Base-by-base conservation (phyloP, 192 early-diverging fungal species). In the Coemansia sp. region DNA sequence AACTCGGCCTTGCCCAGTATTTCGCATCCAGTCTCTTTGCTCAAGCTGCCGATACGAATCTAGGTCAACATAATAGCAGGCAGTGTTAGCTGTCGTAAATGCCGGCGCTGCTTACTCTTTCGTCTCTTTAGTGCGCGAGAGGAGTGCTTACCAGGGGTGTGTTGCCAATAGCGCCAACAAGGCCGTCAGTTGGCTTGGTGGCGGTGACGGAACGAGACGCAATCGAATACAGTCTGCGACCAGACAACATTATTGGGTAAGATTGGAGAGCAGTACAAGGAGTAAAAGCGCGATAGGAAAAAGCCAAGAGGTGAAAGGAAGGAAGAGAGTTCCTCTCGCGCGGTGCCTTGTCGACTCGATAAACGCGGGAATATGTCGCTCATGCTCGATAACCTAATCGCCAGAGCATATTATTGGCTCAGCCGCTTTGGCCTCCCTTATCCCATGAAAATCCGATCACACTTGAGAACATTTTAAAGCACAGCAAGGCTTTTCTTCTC, bases 1-100 rank as follows among this genome's bases (percentile, higher is more conserved):
- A 91, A 96, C 85, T 98, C 96, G 50, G 94, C 93, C 84, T 97
- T 98, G 64, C 88, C 94, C 46, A 91, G 83, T 62, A 98, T 94
- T 42, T 94, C 86, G 74, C 91, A 89, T 34, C 94, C 93, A 5
- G 90, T 92, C 66, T 92, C 89, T 43, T 88, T 71, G 73, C 89
- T 90, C 63, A 91, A 34, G 46, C 71, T 82, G 66, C 85, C 85
- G 61, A 94, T 81, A 18, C 88, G 88, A 60, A 93, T 88, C 89
- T 92, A 71, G 36, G 65, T 10, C 13, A 5, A 59, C 36, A 66
- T 2, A 23, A 3, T 51, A 36, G 21, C 20, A 6, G 24, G 24
- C 18, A 8, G 42, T 18, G 31, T 62, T 33, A 35, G 42, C 46
- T 46, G 11, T 10, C 26, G 11, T 45, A 23, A 62, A 62, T 16